Evolutionary conservation across 495 filamentous ascomycete species (phyloP), one percentile per base, ranked within the genome.

Genomic region (Aspergillus taichungensis): DNA sequence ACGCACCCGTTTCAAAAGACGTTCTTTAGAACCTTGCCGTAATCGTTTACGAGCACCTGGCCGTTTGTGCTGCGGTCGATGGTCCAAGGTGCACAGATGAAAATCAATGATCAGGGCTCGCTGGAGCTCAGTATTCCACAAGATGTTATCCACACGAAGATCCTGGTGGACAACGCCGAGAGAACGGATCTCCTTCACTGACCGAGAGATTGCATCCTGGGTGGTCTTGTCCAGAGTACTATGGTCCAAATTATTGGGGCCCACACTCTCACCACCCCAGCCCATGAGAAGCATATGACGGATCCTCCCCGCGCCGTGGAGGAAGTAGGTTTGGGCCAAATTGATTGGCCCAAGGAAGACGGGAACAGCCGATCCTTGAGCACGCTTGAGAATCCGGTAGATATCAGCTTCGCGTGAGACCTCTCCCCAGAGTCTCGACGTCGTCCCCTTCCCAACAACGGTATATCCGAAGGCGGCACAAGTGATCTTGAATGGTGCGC

Each of bases 251-350:
- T n/a, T n/a, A n/a, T n/a, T n/a, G n/a, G n/a, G 24, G 36, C 33
- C 28, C 34, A 46, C 37, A n/a, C 30, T 42, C 37, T 67, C 51
- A 3, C 69, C 68, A 8, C 50, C 73, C 68, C 59, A 77, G 34
- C 60, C 69, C 37, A 78, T 63, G 0, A 78, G 53, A 12, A 73
- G 54, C 48, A 76, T 68, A 52, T 75, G 54, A 34, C 71, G 53
- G 47, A 76, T 69, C 47, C 57, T 38, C 34, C 73, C 57, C 40
- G 57, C 54, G 30, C 60, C 40, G 46, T 71, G 54, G 37, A 67
- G 64, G 38, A 63, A 64, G 34, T 66, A 70, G 10, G 64, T 57
- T 33, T 43, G 41, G 7, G 51, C 46, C 6, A 76, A 52, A 56
- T 73, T 60, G 36, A 77, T 62, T 5, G 56, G 60, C 14, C 65